A percentile compares a stretch with the other conserved stretches of the same genome.
phyloP scores from a whole-genome alignment of 176 grass and related monocot species.

The Musa beccarii region DNA sequence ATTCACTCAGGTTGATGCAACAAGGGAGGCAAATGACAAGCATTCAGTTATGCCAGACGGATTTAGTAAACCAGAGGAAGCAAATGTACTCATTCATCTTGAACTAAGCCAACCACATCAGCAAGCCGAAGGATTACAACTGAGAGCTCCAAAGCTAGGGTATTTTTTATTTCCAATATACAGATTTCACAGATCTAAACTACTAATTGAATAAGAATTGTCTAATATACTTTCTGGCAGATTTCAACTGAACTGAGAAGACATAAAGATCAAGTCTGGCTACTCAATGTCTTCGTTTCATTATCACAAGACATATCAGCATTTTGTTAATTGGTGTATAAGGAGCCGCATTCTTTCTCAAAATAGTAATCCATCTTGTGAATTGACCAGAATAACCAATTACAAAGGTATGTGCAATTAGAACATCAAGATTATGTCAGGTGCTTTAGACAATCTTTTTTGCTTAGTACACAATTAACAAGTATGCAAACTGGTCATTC shows the following conservation, averaged over 20 bases:
- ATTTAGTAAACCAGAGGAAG: slow-evolving; percentile 24
- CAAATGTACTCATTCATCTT: slow-evolving; percentile 11
- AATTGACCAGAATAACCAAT: background rate
- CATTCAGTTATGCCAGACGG: slow-evolving; percentile 13
- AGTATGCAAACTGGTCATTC: no score
- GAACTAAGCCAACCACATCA: slow-evolving; percentile 22
- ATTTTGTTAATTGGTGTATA: background rate
- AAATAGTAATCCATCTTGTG: background rate
- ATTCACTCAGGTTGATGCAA: slow-evolving; percentile 27
- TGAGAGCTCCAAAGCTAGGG: slow-evolving; percentile 24
- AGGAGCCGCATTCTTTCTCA: background rate
- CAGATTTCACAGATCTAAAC: background rate
- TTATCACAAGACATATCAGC: background rate
- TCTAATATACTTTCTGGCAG: slow-evolving; percentile 2
- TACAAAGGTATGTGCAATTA: background rate
- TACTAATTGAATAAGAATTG: background rate
- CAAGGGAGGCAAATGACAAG: slow-evolving; percentile 18
- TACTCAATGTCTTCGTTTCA: background rate
- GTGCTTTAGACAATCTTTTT: no score
- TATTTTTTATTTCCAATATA: slow-evolving; percentile 13
- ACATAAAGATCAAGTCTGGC: background rate
- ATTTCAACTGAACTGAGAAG: slow-evolving; percentile 12
- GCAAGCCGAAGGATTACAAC: slow-evolving; percentile 9
- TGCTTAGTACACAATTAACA: no score
- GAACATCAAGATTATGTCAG: no score